These are phyloP conservation scores for Hemileccinum impolitum DNA, from an alignment of 768 basidiomycete genomes.

Conservation along the genomic window DNA sequence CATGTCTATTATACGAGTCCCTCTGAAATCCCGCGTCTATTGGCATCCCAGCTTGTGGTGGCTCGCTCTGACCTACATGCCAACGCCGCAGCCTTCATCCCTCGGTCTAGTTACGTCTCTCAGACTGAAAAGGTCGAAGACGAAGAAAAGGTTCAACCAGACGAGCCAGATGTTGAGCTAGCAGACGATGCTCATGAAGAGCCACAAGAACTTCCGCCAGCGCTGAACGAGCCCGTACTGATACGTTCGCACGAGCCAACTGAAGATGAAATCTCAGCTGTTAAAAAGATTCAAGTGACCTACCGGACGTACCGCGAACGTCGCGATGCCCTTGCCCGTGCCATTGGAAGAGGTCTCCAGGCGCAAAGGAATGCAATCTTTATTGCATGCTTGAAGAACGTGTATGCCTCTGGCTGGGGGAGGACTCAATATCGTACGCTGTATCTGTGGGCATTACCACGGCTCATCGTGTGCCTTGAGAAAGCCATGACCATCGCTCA, in stretches of 20 bases:
- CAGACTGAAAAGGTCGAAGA: background rate
- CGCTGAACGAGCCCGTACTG: conserved; percentile 11
- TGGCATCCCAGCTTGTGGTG: conserved; percentile 16
- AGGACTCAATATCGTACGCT: conserved; percentile 32
- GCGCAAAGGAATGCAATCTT: conserved; percentile 28
- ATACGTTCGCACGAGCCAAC: conserved; percentile 20
- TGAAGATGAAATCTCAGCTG: conserved; percentile 26
- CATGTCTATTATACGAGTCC: conserved; percentile 29
- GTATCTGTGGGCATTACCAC: conserved; percentile 38
- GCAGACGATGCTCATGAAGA: conserved; percentile 13
- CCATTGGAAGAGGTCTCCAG: conserved; percentile 13
- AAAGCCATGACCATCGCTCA: conserved; percentile 22
- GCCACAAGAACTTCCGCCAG: conserved; percentile 5
- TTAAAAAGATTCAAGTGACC: conserved; percentile 19
- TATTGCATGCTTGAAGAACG: conserved; percentile 25
- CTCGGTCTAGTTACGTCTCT: background rate
- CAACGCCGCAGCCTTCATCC: conserved; percentile 19
- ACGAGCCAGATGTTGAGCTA: background rate
- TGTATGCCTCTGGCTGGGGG: conserved; percentile 28
- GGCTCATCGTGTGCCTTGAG: conserved; percentile 41
- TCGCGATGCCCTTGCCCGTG: background rate
- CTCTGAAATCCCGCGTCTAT: conserved; percentile 30
- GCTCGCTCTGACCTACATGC: conserved; percentile 14
- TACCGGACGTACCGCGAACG: conserved; percentile 9
- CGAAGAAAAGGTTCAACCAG: conserved; percentile 1